These are phyloP conservation scores for Ambrosia artemisiifolia DNA, from an alignment of 129 eudicot species.

Conservation along the genomic window DNA sequence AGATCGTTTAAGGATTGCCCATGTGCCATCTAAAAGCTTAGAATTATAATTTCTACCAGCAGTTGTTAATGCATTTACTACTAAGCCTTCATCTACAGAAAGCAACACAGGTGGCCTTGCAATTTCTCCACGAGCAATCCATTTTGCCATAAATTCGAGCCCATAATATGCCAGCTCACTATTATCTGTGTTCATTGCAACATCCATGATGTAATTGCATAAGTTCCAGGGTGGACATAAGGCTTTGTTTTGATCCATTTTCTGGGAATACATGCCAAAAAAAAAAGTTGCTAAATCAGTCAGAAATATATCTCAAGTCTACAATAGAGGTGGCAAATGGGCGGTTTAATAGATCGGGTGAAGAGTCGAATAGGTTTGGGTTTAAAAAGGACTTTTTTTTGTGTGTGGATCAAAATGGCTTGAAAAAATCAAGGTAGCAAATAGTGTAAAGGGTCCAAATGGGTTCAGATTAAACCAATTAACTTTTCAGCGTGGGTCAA, in stretches of 20 bases:
- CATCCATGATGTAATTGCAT: constrained; percentile 59
- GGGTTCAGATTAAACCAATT: neutral
- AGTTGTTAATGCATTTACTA: constrained; percentile 68
- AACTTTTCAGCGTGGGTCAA: too few relatives aligned
- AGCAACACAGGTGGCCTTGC: constrained; percentile 47
- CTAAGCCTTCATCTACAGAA: constrained; percentile 75
- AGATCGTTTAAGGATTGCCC: constrained; percentile 77
- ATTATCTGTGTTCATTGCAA: constrained; percentile 60
- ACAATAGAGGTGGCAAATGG: neutral
- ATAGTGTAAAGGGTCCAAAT: neutral
- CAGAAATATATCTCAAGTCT: neutral
- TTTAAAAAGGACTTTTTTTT: neutral
- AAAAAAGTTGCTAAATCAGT: neutral
- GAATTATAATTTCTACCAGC: constrained; percentile 66
- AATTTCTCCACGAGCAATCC: constrained; percentile 62
- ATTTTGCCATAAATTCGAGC: constrained; percentile 74
- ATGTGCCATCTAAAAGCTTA: constrained; percentile 72
- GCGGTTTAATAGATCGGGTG: neutral
- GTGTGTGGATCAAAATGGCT: neutral
- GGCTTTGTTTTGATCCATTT: constrained; percentile 81
- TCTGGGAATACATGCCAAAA: constrained; percentile 40
- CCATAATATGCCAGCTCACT: constrained; percentile 65
- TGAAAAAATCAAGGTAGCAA: neutral
- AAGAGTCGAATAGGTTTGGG: neutral
- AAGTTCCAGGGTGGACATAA: constrained; percentile 63